Evolutionary conservation across 2,329 filamentous ascomycete genomes (phyloP).

Genomic region (Clonostachys chloroleuca): DNA sequence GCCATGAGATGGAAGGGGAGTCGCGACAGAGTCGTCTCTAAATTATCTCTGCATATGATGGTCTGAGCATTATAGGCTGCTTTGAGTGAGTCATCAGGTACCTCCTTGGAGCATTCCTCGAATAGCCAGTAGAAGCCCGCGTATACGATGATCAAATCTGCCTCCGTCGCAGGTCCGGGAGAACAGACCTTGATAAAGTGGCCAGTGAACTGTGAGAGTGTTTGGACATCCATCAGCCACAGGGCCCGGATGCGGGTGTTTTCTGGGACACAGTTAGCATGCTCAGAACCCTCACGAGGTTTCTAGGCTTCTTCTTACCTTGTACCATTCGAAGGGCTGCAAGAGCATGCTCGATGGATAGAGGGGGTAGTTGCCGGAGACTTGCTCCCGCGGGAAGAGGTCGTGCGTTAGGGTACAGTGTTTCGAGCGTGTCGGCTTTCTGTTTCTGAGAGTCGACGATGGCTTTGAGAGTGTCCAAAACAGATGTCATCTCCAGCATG

Average conservation of each 20-base stretch:
- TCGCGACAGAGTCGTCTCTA: conserved; percentile 11
- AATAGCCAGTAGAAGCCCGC: conserved; percentile 11
- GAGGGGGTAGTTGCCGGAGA: background rate
- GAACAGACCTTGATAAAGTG: conserved; percentile 6
- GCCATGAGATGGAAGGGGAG: conserved; percentile 10
- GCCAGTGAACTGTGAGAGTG: background rate
- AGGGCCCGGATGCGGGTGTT: background rate
- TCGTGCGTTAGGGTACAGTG: background rate
- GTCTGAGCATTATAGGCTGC: conserved; percentile 6
- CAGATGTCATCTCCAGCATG: background rate
- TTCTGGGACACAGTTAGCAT: background rate
- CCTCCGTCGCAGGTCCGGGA: conserved; percentile 6
- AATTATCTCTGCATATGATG: conserved; percentile 7
- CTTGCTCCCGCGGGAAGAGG: background rate
- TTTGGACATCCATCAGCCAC: background rate
- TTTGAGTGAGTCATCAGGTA: conserved; percentile 1
- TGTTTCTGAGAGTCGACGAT: background rate
- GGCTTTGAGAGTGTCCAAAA: background rate
- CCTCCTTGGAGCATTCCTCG: conserved; percentile 6
- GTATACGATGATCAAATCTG: conserved; percentile 11
- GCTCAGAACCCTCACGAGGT: background rate
- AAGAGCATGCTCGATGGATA: background rate
- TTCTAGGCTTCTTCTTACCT: background rate
- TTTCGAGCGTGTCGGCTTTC: background rate
- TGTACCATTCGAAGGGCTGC: background rate